phyloP scores from a whole-genome alignment of 2,329 filamentous ascomycete genomes.

The Verticillium longisporum region DNA sequence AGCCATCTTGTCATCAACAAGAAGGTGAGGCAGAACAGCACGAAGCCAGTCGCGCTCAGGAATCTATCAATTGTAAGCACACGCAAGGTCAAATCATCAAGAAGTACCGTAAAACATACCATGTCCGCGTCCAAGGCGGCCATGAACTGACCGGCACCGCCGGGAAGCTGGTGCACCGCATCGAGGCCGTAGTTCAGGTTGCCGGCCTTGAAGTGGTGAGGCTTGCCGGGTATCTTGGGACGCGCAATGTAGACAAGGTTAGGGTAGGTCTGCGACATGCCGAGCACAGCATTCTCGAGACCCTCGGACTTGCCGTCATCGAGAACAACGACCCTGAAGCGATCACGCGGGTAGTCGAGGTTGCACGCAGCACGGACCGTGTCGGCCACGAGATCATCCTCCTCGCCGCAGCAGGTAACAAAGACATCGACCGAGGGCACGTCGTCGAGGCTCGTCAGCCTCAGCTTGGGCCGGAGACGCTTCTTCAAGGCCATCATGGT shows the following conservation, averaged over 20 bases:
- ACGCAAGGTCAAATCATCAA: constrained; percentile 4
- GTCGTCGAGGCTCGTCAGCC: constrained; percentile 34
- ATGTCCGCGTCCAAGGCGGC: constrained; percentile 63
- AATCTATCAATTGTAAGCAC: constrained; percentile 31
- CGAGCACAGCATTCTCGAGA: constrained; percentile 31
- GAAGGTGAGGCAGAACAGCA: constrained; percentile 50
- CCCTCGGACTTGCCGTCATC: constrained; percentile 44
- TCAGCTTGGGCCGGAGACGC: constrained; percentile 44
- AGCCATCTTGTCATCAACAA: constrained; percentile 50
- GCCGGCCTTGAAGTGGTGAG: constrained; percentile 56
- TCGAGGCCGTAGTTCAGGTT: constrained; percentile 57
- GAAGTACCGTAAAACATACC: constrained; percentile 22
- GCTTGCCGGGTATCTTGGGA: constrained; percentile 37
- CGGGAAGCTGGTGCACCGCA: constrained; percentile 40
- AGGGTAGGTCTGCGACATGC: constrained; percentile 30
- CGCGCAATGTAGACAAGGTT: constrained; percentile 49
- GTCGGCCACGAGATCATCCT: constrained; percentile 48
- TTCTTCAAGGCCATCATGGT: constrained; percentile 51
- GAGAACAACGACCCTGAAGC: constrained; percentile 47
- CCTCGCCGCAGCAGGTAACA: constrained; percentile 51
- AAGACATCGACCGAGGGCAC: constrained; percentile 51
- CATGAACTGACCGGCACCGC: constrained; percentile 50
- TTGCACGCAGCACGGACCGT: constrained; percentile 48
- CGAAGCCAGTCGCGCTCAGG: constrained; percentile 54
- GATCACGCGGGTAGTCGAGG: constrained; percentile 45